Conservation (phyloP, 2,329 filamentous ascomycete species). For the Celoporthe dispersa region DNA sequence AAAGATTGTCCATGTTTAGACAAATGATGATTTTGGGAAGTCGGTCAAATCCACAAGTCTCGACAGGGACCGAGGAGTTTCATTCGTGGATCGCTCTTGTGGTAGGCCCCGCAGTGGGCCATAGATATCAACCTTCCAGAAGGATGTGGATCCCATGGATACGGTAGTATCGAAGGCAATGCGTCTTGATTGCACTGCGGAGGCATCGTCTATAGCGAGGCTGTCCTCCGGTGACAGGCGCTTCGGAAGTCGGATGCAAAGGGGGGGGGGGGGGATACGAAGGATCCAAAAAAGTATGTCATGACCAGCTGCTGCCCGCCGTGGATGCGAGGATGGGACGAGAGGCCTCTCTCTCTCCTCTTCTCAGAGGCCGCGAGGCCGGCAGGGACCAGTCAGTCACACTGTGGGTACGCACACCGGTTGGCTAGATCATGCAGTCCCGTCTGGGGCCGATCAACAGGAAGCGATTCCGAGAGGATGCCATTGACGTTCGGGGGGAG, state of each 20-base stretch:
- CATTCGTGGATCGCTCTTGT: constrained; percentile 5
- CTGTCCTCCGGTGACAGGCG: background rate
- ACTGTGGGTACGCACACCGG: constrained; percentile 19
- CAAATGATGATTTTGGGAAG: background rate
- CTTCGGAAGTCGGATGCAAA: constrained; percentile 13
- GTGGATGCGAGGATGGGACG: background rate
- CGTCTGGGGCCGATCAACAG: constrained; percentile 17
- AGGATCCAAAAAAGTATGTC: constrained; percentile 8
- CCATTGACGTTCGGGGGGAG: constrained; percentile 16
- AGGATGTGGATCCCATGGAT: constrained; percentile 16
- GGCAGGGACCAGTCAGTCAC: constrained; percentile 1
- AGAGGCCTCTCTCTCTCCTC: background rate
- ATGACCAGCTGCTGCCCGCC: background rate
- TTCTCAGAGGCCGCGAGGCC: background rate
- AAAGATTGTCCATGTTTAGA: background rate
- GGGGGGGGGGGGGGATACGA: background rate
- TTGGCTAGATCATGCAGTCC: constrained; percentile 19
- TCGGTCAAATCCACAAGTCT: background rate
- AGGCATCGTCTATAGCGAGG: background rate
- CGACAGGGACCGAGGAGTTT: constrained; percentile 2
- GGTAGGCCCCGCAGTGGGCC: background rate
- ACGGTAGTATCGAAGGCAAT: background rate
- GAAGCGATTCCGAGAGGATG: constrained; percentile 25
- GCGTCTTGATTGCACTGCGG: constrained; percentile 1
- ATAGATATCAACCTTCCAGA: constrained; percentile 13